A percentile compares a stretch with the other conserved stretches of the same genome.
phyloP scores from a whole-genome alignment of 345 rosid genomes.

The Cardamine resedifolia region DNA sequence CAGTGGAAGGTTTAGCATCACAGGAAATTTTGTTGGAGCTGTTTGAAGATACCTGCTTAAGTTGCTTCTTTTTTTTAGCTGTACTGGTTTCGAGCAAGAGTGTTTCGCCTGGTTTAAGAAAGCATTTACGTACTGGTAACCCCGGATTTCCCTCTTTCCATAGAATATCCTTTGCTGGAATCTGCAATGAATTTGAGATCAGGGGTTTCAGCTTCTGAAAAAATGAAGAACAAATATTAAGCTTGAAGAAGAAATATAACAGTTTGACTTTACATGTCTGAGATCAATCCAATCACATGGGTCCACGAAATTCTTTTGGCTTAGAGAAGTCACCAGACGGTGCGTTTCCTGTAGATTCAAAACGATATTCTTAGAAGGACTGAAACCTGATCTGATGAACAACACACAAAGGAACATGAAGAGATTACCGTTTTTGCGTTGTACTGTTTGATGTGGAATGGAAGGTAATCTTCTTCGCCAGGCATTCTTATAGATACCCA shows the following conservation, averaged over 20 bases:
- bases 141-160: slow-evolving; percentile 58
- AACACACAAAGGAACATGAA: slow-evolving; percentile 17
- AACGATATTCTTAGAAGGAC: slow-evolving; percentile 15
- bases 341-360: slow-evolving; percentile 30
- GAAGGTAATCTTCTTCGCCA: neutral
- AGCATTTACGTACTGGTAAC: slow-evolving; percentile 8
- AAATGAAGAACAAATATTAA: neutral
- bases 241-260: neutral
- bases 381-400: slow-evolving; percentile 23
- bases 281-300: slow-evolving; percentile 34
- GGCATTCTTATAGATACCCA: neutral
- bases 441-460: slow-evolving; percentile 6
- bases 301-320: neutral
- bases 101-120: slow-evolving; percentile 30
- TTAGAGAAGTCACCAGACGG: neutral
- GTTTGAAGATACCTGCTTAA: slow-evolving; percentile 28
- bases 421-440: slow-evolving; percentile 21
- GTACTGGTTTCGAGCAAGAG: slow-evolving; percentile 24
- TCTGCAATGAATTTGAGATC: slow-evolving; percentile 42
- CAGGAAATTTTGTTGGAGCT: slow-evolving; percentile 17
- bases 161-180: slow-evolving; percentile 58
- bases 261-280: slow-evolving; percentile 31
- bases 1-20: slow-evolving; percentile 5
- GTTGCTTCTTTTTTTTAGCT: neutral
- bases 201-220: slow-evolving; percentile 18